These are phyloP conservation scores for Podospora australis DNA, from an alignment of 495 filamentous ascomycete species.

Conservation along the genomic window DNA sequence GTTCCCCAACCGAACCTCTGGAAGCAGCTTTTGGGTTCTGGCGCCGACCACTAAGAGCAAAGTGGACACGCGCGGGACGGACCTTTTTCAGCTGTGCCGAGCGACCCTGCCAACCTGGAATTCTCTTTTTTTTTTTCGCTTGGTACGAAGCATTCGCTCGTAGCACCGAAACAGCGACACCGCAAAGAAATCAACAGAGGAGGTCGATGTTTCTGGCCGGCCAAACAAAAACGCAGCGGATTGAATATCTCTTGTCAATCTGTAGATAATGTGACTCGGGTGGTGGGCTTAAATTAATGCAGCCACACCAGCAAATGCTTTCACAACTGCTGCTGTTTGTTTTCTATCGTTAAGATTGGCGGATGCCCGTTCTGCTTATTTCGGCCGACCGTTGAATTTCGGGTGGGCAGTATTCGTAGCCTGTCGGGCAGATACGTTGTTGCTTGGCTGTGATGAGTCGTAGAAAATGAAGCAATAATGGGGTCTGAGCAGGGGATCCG, in stretches of 20 bases:
- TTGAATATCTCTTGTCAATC: neutral
- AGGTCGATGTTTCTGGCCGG: conserved; percentile 4
- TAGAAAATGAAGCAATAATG: neutral
- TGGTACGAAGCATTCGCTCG: no score
- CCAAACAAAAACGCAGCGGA: neutral
- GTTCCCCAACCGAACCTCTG: conserved; percentile 10
- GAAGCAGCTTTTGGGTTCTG: neutral
- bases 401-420: no score
- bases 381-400: neutral
- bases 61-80: no score
- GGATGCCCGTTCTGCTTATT: neutral
- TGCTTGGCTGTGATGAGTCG: neutral
- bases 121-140: no score
- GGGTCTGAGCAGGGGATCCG: neutral
- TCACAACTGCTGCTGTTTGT: no score
- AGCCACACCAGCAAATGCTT: neutral
- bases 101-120: no score
- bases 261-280: neutral
- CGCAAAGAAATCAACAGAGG: neutral
- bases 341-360: neutral
- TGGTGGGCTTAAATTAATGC: neutral
- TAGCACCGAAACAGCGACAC: neutral
- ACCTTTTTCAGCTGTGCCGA: no score
- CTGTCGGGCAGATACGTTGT: no score
- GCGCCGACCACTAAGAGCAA: neutral